A percentile compares a stretch with the other conserved stretches of the same genome.
Conservation (phyloP, 164 flowering plant species). For the Brasenia schreberi region DNA sequence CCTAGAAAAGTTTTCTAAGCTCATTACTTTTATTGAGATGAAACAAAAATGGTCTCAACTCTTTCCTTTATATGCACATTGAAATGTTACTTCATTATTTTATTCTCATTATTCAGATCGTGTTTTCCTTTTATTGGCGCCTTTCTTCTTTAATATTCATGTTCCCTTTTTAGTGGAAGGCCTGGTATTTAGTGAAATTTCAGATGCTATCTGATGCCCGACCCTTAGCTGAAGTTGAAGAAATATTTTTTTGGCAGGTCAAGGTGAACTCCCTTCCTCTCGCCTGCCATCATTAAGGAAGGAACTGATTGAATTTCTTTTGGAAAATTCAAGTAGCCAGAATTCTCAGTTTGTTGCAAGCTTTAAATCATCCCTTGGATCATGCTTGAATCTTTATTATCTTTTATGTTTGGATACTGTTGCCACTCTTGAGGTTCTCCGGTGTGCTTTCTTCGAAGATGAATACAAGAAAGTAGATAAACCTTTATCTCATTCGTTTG, state of each 20-base stretch:
- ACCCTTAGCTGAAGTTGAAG: not conserved
- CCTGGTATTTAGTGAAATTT: not conserved
- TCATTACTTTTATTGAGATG: not conserved
- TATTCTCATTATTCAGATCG: too few species aligned
- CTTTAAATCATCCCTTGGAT: constrained; percentile 15
- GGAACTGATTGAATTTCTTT: constrained; percentile 62
- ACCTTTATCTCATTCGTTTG: constrained; percentile 15
- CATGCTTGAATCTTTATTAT: constrained; percentile 44
- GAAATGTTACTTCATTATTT: too few species aligned
- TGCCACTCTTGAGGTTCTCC: constrained; percentile 80
- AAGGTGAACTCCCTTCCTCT: constrained; percentile 44
- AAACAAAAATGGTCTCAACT: too few species aligned
- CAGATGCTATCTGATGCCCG: not conserved
- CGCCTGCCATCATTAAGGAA: constrained; percentile 66
- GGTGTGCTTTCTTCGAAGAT: constrained; percentile 51
- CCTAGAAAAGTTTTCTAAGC: not conserved
- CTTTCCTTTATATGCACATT: too few species aligned
- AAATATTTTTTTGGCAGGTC: constrained; percentile 47
- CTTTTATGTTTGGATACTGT: constrained; percentile 79
- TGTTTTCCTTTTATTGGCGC: too few species aligned
- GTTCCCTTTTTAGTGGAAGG: not conserved
- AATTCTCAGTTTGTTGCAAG: constrained; percentile 19
- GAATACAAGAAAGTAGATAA: constrained; percentile 17
- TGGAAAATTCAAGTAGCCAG: constrained; percentile 42
- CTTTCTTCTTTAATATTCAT: too few species aligned